Evolutionary conservation across 1,284 basidiomycete genomes (phyloP), one percentile per base, ranked within the genome.

Genomic region (Omphalotus olearius): DNA sequence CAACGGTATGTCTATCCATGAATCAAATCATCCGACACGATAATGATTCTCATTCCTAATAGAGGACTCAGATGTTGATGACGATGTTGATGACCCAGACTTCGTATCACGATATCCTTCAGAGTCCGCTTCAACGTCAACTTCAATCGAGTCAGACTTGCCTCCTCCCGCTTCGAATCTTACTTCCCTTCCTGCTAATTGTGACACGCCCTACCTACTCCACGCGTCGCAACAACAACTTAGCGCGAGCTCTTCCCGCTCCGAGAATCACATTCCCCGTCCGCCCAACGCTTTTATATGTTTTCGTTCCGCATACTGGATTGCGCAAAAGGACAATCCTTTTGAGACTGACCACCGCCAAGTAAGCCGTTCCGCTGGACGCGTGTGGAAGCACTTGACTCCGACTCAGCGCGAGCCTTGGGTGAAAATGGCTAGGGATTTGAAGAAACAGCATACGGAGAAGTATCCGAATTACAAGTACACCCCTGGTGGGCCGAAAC

Each of bases 251-350:
- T 36, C 30, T 36, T 23, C 45, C 14, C 45, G 20, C 18, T 17
- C 30, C 3, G 71, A 71, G 51, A 62, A 67, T 2, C 72, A 78
- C 59, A 79, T 91, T 55, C 83, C 85, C 47, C 82, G 90, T 14
- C 91, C 91, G 2, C 79, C 86, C 44, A 93, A 93, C 61, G 83
- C 88, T 3, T 93, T 93, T 72, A 88, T 93, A 66, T 69, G 91
- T 56, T 93, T 83, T 65, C 83, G 90, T 39, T 87, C 85, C 45
- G 76, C 84, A 60, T 78, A 83, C 52, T 87, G 85, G 65, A 71
- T 72, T 51, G 65, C 64, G 59, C 68, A 75, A 48, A 73, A 75
- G 63, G 63, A 70, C 36, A 61, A 57, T 44, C 63, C 69, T 56
- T 18, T 20, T 18, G 72, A 73, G 63, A 66, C 65, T 42, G 71